These are phyloP conservation scores for Psidium friedrichsthalianum DNA, from an alignment of 345 rosid genomes.

Conservation along the genomic window DNA sequence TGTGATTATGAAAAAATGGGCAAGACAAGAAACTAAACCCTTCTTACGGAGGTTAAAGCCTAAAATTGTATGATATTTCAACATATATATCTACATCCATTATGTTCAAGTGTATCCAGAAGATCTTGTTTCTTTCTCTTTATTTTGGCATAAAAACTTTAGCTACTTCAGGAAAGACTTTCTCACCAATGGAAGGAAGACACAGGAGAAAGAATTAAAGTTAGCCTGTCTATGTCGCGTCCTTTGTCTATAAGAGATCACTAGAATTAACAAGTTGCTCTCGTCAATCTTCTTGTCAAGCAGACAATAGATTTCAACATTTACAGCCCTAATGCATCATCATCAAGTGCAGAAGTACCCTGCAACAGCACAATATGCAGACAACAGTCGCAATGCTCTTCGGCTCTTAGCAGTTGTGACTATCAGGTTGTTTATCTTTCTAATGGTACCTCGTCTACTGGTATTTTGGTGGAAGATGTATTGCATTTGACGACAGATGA, in stretches of 20 bases:
- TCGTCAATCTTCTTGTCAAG: background rate
- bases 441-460: slow-evolving; percentile 57
- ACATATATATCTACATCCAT: background rate
- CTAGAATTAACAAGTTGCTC: background rate
- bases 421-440: slow-evolving; percentile 62
- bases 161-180: background rate
- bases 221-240: background rate
- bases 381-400: slow-evolving; percentile 30
- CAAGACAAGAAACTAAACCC: background rate
- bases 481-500: slow-evolving; percentile 49
- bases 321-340: slow-evolving; percentile 60
- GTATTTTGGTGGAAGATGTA: slow-evolving; percentile 55
- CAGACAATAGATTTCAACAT: slow-evolving; percentile 48
- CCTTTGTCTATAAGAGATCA: background rate
- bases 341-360: slow-evolving; percentile 47
- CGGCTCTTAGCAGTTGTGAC: slow-evolving; percentile 43
- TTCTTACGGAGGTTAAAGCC: background rate
- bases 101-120: background rate
- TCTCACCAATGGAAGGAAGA: background rate
- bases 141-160: background rate
- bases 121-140: background rate
- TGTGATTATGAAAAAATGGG: background rate
- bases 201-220: background rate
- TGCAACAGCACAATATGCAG: slow-evolving; percentile 51
- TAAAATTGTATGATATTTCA: background rate